Percentiles rank a stretch among this genome's conserved stretches.
phyloP scores from a whole-genome alignment of 805 yeast species.

The Barnettozyma botsteinii region DNA sequence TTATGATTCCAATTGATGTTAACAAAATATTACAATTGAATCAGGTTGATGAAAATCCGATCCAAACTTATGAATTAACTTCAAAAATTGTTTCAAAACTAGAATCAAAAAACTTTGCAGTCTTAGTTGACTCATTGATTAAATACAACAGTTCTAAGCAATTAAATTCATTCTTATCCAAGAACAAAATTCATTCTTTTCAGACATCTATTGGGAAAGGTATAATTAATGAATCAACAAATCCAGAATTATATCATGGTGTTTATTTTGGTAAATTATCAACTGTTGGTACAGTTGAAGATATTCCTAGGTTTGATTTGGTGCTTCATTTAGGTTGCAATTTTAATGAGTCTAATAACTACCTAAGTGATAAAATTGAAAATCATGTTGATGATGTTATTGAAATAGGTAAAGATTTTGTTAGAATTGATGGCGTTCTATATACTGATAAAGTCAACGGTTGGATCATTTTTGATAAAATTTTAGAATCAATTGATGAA shows the following conservation, averaged over 20 bases:
- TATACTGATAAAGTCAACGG: slow-evolving; percentile 15
- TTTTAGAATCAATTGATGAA: slow-evolving; percentile 10
- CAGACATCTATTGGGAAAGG: slow-evolving; percentile 15
- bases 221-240: slow-evolving; percentile 32
- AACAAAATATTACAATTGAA: slow-evolving; percentile 22
- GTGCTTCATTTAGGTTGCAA: slow-evolving; percentile 65
- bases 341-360: slow-evolving; percentile 50
- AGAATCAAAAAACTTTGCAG: slow-evolving; percentile 49
- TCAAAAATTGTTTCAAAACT: slow-evolving; percentile 42
- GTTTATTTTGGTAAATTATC: slow-evolving; percentile 59
- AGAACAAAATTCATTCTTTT: slow-evolving; percentile 24
- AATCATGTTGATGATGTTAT: slow-evolving; percentile 16
- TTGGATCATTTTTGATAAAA: slow-evolving; percentile 14
- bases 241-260: slow-evolving; percentile 56
- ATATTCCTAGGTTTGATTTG: slow-evolving; percentile 49
- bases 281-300: slow-evolving; percentile 36
- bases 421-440: slow-evolving; percentile 15
- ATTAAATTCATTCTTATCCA: slow-evolving; percentile 41
- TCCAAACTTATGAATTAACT: slow-evolving; percentile 32
- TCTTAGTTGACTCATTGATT: slow-evolving; percentile 68
- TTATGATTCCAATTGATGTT: slow-evolving; percentile 28
- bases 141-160: slow-evolving; percentile 34
- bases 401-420: slow-evolving; percentile 24
- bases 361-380: slow-evolving; percentile 5
- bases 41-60: slow-evolving; percentile 18